Percentiles rank a stretch among this genome's conserved stretches.
Conservation (phyloP, 108 stramenopile genomes). For the Pseudonitzschia delicatissima region DNA sequence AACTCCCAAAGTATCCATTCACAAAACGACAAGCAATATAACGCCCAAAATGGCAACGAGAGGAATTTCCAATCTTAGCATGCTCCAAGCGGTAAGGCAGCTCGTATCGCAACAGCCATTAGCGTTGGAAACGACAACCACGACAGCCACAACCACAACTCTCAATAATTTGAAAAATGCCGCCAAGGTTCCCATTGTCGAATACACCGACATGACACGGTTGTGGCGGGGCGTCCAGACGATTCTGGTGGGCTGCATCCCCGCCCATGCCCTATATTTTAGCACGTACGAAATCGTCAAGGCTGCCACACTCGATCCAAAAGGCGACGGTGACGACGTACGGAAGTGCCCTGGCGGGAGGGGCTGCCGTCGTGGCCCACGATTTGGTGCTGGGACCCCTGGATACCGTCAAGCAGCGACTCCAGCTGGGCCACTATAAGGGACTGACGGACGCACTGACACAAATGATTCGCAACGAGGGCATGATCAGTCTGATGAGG, state of each 20-base stretch:
- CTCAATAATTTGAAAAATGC: neutral
- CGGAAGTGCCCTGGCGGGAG: slow-evolving; percentile 79
- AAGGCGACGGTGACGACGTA: slow-evolving; percentile 31
- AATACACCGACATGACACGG: slow-evolving; percentile 37
- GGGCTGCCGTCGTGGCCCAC: slow-evolving; percentile 84
- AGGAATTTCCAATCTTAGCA: slow-evolving; percentile 6
- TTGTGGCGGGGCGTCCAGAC: slow-evolving; percentile 96
- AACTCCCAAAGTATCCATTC: neutral
- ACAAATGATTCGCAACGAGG: slow-evolving; percentile 65
- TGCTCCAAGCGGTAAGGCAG: slow-evolving; percentile 50
- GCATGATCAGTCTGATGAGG: slow-evolving; percentile 74
- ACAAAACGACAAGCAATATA: neutral
- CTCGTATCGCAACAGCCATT: slow-evolving; percentile 35
- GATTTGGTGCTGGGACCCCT: slow-evolving; percentile 96
- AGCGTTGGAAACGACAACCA: slow-evolving; percentile 6
- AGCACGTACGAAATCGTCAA: slow-evolving; percentile 90
- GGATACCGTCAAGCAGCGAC: slow-evolving; percentile 98
- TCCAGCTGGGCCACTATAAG: slow-evolving; percentile 96
- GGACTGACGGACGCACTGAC: slow-evolving; percentile 56
- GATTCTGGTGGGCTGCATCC: slow-evolving; percentile 94
- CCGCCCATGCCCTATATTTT: slow-evolving; percentile 98
- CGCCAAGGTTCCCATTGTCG: neutral
- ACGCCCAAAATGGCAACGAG: neutral
- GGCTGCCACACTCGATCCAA: slow-evolving; percentile 24
- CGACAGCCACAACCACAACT: neutral